Conservation (phyloP, 192 early-diverging fungal genomes). For the Spizellomyces punctatus region DNA sequence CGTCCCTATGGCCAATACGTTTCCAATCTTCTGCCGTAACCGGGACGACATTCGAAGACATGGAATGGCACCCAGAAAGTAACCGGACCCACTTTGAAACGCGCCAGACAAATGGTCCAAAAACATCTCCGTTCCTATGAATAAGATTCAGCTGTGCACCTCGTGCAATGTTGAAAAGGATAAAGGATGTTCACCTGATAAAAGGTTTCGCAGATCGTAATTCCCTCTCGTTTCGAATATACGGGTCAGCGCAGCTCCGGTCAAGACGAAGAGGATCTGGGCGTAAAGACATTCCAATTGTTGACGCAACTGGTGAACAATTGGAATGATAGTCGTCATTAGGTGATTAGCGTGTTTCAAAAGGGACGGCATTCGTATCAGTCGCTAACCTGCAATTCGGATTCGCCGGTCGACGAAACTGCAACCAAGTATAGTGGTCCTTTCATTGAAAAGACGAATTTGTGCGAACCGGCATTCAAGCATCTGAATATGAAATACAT, state of each 20-base stretch:
- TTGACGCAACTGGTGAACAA: slow-evolving; percentile 60
- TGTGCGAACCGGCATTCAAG: slow-evolving; percentile 70
- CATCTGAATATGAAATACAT: slow-evolving; percentile 45
- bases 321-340: neutral
- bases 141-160: neutral
- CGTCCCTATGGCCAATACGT: slow-evolving; percentile 54
- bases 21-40: slow-evolving; percentile 71
- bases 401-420: slow-evolving; percentile 78
- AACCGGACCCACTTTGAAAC: slow-evolving; percentile 71
- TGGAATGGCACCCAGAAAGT: slow-evolving; percentile 75
- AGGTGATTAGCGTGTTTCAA: no score
- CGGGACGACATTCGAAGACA: slow-evolving; percentile 69
- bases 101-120: slow-evolving; percentile 74
- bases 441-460: slow-evolving; percentile 79
- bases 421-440: slow-evolving; percentile 85
- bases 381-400: slow-evolving; percentile 60
- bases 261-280: slow-evolving; percentile 86
- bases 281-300: slow-evolving; percentile 79
- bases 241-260: slow-evolving; percentile 72
- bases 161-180: neutral
- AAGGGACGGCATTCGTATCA: no score
- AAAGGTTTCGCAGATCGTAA: slow-evolving; percentile 83
- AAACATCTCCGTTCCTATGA: slow-evolving; percentile 73
- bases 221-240: slow-evolving; percentile 87
- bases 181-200: slow-evolving; percentile 39